Evolutionary conservation across 169 alveolate species (phyloP).

Genomic region (Plasmodium sp.): DNA sequence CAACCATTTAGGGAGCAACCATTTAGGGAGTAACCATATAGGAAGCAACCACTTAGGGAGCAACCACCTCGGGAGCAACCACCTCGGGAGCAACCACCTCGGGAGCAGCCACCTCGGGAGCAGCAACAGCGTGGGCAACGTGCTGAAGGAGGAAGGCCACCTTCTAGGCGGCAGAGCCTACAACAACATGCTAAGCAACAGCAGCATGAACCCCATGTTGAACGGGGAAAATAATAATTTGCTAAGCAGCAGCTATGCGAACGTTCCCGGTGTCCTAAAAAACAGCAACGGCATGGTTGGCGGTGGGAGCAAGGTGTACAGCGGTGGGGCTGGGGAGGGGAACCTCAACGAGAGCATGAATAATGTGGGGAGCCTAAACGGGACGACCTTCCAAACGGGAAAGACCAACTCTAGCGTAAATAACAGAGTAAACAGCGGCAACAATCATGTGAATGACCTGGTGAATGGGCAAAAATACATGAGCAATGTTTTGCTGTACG

Average conservation of each 20-base stretch:
- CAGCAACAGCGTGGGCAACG: not conserved
- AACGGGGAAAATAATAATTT: not conserved
- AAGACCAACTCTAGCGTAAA: not conserved
- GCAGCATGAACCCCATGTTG: not conserved
- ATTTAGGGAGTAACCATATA: not conserved
- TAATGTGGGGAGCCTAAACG: not conserved
- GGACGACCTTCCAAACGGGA: not conserved
- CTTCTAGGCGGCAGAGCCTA: not conserved
- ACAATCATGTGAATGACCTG: not conserved
- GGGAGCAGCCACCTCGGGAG: not conserved
- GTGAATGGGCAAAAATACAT: not conserved
- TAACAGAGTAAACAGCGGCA: not conserved
- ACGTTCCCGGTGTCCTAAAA: not conserved
- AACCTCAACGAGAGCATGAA: not conserved
- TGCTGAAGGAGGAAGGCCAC: constrained; percentile 4
- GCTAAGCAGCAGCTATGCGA: not conserved
- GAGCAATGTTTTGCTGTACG: constrained; percentile 26
- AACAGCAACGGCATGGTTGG: not conserved
- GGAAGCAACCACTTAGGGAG: not conserved
- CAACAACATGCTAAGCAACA: not conserved
- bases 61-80: not conserved
- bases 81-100: not conserved
- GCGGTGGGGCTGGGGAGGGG: not conserved
- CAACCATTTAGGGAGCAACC: not conserved
- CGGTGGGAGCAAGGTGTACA: not conserved